phyloP scores from a whole-genome alignment of 1,284 basidiomycete genomes.

The Ganoderma resinaceum region DNA sequence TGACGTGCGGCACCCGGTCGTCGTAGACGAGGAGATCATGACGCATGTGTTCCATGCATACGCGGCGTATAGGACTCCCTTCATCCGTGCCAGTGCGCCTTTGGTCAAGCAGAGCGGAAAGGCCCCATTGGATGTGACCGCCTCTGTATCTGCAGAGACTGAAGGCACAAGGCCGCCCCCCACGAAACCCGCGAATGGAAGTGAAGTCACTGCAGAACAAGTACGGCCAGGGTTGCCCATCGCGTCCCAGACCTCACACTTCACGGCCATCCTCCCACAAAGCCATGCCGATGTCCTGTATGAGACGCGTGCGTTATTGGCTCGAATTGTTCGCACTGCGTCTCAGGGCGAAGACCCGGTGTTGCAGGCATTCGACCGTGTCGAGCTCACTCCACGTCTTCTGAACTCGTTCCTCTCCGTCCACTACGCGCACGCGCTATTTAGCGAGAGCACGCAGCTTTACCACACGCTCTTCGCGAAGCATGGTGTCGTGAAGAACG shows the following conservation, averaged over 20 bases:
- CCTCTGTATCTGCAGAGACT: neutral
- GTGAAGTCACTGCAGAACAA: neutral
- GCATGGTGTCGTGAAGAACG: slow-evolving; percentile 53
- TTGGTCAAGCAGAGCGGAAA: slow-evolving; percentile 33
- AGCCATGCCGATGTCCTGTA: slow-evolving; percentile 75
- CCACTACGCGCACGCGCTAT: slow-evolving; percentile 67
- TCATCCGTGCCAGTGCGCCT: slow-evolving; percentile 56
- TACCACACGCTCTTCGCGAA: slow-evolving; percentile 58
- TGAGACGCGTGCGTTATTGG: slow-evolving; percentile 78
- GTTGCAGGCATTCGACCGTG: slow-evolving; percentile 57
- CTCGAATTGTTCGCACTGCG: slow-evolving; percentile 56
- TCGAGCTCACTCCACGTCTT: slow-evolving; percentile 67
- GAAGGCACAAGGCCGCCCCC: neutral
- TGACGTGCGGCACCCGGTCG: slow-evolving; percentile 37
- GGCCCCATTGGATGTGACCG: neutral
- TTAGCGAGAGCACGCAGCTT: slow-evolving; percentile 54
- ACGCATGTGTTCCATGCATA: slow-evolving; percentile 90
- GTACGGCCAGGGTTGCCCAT: slow-evolving; percentile 9
- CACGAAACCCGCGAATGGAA: neutral
- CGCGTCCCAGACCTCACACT: slow-evolving; percentile 32
- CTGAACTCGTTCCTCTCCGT: slow-evolving; percentile 88
- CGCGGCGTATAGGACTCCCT: slow-evolving; percentile 79
- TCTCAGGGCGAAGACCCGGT: slow-evolving; percentile 25
- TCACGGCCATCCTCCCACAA: slow-evolving; percentile 75
- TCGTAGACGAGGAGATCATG: slow-evolving; percentile 80